These are phyloP conservation scores for Hypomyces perniciosus DNA, from an alignment of 2,329 filamentous ascomycete genomes.

Conservation along the genomic window DNA sequence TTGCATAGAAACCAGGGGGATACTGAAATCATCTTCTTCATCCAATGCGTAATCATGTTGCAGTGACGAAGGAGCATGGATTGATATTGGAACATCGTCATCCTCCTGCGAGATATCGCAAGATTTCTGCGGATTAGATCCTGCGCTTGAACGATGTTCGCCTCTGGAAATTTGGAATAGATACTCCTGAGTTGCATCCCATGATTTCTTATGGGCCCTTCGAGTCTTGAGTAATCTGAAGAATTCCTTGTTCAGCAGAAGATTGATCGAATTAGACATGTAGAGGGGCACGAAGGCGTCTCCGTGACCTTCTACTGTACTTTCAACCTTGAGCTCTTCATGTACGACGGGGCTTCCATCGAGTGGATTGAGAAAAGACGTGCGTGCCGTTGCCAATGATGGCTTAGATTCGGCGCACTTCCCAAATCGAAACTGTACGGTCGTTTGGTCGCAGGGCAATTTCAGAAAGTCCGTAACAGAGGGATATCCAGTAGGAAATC, in stretches of 20 bases:
- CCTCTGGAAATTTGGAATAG: conserved; percentile 5
- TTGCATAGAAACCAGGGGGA: conserved; percentile 60
- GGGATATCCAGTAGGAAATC: conserved; percentile 57
- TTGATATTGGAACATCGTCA: conserved; percentile 2
- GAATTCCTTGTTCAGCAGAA: conserved; percentile 56
- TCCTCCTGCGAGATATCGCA: not conserved
- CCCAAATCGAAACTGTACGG: conserved; percentile 57
- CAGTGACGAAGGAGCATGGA: conserved; percentile 16
- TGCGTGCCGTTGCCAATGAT: conserved; percentile 45
- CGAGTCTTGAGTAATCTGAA: conserved; percentile 57
- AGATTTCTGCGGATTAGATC: not conserved
- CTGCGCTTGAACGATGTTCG: not conserved
- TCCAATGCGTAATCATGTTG: conserved; percentile 25
- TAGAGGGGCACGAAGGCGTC: conserved; percentile 44
- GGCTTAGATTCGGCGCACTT: conserved; percentile 71
- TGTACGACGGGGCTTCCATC: not conserved
- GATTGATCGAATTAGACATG: conserved; percentile 64
- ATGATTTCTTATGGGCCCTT: conserved; percentile 45
- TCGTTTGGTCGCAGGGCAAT: conserved; percentile 30
- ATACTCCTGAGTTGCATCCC: conserved; percentile 41
- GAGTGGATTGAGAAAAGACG: conserved; percentile 38
- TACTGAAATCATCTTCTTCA: conserved; percentile 35
- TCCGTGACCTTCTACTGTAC: not conserved
- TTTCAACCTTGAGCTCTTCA: not conserved
- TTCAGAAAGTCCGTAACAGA: conserved; percentile 48